Percentiles rank a stretch among this genome's conserved stretches.
Evolutionary conservation across 179 eudicot species (phyloP).

Genomic region (Amaranthus tricolor): DNA sequence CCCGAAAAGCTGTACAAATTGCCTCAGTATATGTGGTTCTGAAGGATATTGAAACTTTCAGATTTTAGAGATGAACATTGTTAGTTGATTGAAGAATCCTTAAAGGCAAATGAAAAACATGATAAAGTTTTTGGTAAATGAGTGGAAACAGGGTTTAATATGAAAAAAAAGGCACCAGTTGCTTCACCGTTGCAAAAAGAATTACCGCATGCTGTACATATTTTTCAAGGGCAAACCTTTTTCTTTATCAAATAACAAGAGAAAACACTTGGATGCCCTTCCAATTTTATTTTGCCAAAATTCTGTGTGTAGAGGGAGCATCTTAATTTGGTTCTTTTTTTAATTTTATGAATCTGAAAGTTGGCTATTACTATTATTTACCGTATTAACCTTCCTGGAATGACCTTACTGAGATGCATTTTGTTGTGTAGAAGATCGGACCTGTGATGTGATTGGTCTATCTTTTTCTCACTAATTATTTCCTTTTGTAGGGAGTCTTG

Average conservation of each 20-base stretch:
- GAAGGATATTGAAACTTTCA: no score
- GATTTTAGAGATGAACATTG: neutral
- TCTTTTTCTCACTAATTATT: slow-evolving; percentile 6
- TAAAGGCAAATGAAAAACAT: neutral
- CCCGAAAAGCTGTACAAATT: neutral
- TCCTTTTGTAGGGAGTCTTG: slow-evolving; percentile 68
- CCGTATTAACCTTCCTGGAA: neutral
- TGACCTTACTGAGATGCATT: neutral
- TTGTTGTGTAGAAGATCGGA: slow-evolving; percentile 9
- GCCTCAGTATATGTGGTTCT: neutral
- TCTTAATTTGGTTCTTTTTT: neutral
- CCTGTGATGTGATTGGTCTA: neutral
- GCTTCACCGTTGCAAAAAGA: neutral
- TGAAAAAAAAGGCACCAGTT: neutral
- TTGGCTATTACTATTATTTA: neutral
- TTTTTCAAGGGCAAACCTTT: neutral
- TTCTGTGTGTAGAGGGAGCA: no score
- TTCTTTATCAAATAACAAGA: neutral
- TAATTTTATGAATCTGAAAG: neutral
- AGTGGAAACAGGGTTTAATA: neutral
- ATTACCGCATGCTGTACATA: neutral
- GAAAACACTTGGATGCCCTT: neutral
- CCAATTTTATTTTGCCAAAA: neutral
- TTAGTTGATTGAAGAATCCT: neutral
- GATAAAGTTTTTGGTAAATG: neutral